Percentiles rank a stretch among this genome's conserved stretches.
phyloP scores from a whole-genome alignment of 208 protist species.

The Crithidia thermophila region DNA sequence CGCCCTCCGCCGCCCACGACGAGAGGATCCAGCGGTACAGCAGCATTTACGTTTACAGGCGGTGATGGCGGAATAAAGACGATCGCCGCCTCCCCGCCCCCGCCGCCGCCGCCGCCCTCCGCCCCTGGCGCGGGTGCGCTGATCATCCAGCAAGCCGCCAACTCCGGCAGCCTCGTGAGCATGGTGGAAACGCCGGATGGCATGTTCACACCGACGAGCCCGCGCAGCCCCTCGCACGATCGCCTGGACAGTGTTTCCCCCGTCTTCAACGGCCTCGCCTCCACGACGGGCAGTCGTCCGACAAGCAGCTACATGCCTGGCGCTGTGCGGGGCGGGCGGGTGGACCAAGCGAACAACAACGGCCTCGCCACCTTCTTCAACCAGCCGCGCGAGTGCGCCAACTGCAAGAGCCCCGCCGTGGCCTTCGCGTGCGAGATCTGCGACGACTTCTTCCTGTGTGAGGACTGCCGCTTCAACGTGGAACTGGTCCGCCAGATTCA shows the following conservation, averaged over 20 bases:
- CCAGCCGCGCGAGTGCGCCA: constrained; percentile 47
- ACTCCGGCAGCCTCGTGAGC: constrained; percentile 5
- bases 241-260: constrained; percentile 9
- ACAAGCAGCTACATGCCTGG: constrained; percentile 3
- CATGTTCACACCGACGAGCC: neutral
- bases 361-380: constrained; percentile 51
- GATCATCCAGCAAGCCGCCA: neutral
- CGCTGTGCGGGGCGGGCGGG: neutral
- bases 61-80: no score
- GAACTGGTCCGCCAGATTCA: constrained; percentile 28
- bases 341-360: constrained; percentile 10
- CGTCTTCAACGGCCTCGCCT: constrained; percentile 9
- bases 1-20: no score
- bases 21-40: no score
- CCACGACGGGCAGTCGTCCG: neutral
- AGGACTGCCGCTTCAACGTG: constrained; percentile 50
- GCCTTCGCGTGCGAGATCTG: constrained; percentile 60
- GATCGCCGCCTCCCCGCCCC: no score
- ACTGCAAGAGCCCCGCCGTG: constrained; percentile 47
- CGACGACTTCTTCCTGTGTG: constrained; percentile 57
- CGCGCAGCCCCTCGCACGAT: neutral
- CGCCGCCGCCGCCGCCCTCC: no score
- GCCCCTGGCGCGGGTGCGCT: no score
- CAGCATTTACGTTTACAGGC: no score
- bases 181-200: constrained; percentile 1